Evolutionary conservation across 1,284 basidiomycete genomes (phyloP).

Genomic region (Coniophora puteana): DNA sequence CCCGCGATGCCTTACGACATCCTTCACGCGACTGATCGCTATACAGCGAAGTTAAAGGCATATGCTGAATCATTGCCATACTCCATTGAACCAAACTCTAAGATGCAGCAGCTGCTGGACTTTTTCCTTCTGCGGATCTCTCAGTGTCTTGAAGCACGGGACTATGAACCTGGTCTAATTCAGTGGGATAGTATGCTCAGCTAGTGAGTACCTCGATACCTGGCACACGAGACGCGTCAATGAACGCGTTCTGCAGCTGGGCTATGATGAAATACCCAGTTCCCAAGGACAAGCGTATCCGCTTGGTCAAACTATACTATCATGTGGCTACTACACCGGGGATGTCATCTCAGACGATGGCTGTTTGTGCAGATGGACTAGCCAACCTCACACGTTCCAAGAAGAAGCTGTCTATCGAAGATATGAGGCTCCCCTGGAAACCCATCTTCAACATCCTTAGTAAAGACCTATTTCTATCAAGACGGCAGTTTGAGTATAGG

Average conservation of each 20-base stretch:
- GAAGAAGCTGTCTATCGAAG: slow-evolving; percentile 73
- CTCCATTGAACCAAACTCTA: slow-evolving; percentile 72
- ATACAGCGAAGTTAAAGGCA: slow-evolving; percentile 53
- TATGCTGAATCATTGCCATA: slow-evolving; percentile 76
- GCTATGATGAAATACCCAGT: slow-evolving; percentile 81
- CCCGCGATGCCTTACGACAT: slow-evolving; percentile 33
- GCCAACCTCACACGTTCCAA: slow-evolving; percentile 54
- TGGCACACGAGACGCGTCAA: neutral
- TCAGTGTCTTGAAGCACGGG: slow-evolving; percentile 78
- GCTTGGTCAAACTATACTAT: slow-evolving; percentile 78
- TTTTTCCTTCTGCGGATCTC: slow-evolving; percentile 65
- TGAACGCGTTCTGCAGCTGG: slow-evolving; percentile 31
- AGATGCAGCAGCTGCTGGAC: slow-evolving; percentile 81
- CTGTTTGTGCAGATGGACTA: slow-evolving; percentile 55
- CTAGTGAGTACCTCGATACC: slow-evolving; percentile 48
- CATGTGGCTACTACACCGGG: slow-evolving; percentile 42
- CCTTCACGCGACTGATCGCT: slow-evolving; percentile 37
- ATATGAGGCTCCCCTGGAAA: slow-evolving; percentile 87
- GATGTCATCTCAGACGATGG: slow-evolving; percentile 54
- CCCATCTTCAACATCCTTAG: slow-evolving; percentile 80
- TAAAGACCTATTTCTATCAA: slow-evolving; percentile 80
- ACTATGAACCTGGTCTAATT: slow-evolving; percentile 73
- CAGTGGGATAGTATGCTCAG: slow-evolving; percentile 78
- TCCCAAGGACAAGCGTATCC: slow-evolving; percentile 73
- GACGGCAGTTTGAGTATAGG: slow-evolving; percentile 81